These are phyloP conservation scores for Geotrichum australiense DNA, from an alignment of 1,139 yeast species.

Conservation along the genomic window DNA sequence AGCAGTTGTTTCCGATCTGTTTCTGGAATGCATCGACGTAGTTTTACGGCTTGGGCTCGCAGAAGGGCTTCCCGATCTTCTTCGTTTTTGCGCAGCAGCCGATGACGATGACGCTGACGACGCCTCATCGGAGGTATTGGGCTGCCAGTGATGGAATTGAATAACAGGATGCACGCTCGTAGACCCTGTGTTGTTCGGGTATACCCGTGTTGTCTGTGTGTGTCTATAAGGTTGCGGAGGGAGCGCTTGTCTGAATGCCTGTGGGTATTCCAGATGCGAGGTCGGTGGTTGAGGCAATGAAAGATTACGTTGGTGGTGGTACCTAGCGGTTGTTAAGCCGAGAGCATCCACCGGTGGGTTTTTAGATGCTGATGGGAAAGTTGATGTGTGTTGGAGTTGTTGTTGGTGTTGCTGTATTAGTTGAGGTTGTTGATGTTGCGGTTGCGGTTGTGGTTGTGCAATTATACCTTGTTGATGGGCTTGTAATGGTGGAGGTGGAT, in stretches of 20 bases:
- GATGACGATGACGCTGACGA: conserved; percentile 7
- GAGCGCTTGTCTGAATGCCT: conserved; percentile 17
- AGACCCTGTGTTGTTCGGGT: conserved; percentile 18
- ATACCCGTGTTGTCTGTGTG: conserved; percentile 18
- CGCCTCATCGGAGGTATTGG: conserved; percentile 14
- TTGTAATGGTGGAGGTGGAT: neutral
- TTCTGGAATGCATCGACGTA: conserved; percentile 18
- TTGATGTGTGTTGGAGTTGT: conserved; percentile 2
- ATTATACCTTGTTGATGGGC: neutral
- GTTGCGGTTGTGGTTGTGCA: conserved; percentile 2
- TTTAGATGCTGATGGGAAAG: conserved; percentile 6
- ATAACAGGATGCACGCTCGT: conserved; percentile 20
- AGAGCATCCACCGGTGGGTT: conserved; percentile 16
- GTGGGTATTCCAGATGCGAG: conserved; percentile 19
- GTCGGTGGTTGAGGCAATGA: conserved; percentile 26
- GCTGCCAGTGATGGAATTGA: conserved; percentile 23
- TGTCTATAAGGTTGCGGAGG: conserved; percentile 14
- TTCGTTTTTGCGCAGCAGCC: conserved; percentile 13
- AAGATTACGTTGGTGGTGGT: conserved; percentile 22
- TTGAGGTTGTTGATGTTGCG: conserved; percentile 4
- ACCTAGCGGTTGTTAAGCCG: conserved; percentile 12
- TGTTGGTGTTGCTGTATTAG: conserved; percentile 2
- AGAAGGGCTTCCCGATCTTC: conserved; percentile 16
- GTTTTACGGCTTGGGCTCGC: conserved; percentile 16
- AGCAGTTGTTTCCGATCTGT: conserved; percentile 19